Base-by-base conservation (phyloP, 139 green algal species). In the Tetradesmus obliquus region DNA sequence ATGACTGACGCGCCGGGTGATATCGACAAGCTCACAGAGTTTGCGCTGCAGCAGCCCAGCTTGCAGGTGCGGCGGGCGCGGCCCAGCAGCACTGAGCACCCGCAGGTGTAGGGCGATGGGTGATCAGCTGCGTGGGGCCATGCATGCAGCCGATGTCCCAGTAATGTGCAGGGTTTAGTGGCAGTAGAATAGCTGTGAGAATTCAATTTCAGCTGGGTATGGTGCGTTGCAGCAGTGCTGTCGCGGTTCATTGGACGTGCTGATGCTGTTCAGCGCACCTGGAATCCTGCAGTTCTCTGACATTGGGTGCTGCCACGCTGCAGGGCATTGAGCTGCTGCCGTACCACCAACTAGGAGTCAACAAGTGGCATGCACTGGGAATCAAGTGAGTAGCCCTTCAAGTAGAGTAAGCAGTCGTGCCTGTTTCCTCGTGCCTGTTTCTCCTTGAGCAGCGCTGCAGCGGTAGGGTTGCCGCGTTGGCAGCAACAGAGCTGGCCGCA, bases 281-380 rank as follows among this genome's bases (percentile, higher is more conserved):
- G 32, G 32, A 45, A 45, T 45, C 32, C 32, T 45, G 32, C 32
- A 45, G 32, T 45, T 45, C 32, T 45, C 24, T 19, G 10, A 4
- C 10, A 20, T 83, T 3, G 53, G 94, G 60, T 19, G 9, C 9
- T 13, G 60, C 60, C 19, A 12, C 19, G 60, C 60, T 71, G 58
- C 90, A 95, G 92, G 93, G 92, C 3, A 87, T 97, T 0, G 96
- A 97, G 93, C 86, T 97, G 86, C 94, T 97, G 93, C 96, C 96
- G 4, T 97, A 97, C 90, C 96, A 97, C 93, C 60, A 91, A 76
- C 92, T 97, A 32, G 96, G 96, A 12, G 55, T 91, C 53, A 93
- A 96, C 91, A 97, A 97, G 93, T 97, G 93, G 92, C 85, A 93
- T 55, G 93, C 93, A 15, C 79, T 96, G 93, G 92, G 91, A 20